Conservation (phyloP, 176 grass and related monocot species). For the Eleusine coracana region DNA sequence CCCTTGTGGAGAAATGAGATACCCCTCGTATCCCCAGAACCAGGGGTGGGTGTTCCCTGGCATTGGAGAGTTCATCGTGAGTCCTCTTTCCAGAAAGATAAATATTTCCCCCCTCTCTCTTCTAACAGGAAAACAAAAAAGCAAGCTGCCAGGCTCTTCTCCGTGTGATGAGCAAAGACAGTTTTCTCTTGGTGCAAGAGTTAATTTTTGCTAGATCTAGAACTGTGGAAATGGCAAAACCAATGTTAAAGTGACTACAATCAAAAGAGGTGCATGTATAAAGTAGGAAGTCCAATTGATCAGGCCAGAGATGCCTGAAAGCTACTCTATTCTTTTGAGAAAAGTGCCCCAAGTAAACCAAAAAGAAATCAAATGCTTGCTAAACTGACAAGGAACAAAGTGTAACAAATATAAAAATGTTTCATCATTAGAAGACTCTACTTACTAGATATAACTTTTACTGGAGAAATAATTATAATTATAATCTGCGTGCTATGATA, state of each 20-base stretch:
- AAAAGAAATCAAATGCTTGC: conserved; percentile 21
- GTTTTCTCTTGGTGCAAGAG: not conserved
- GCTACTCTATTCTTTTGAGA: conserved; percentile 3
- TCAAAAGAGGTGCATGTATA: not conserved
- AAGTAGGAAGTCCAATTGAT: not conserved
- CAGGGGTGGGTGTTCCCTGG: conserved; percentile 89
- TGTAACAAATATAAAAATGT: not conserved
- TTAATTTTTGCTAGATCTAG: not conserved
- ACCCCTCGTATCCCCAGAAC: conserved; percentile 75
- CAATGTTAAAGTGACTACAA: conserved; percentile 1
- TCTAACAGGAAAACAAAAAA: not conserved
- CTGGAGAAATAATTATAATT: not conserved
- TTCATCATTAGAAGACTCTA: not conserved
- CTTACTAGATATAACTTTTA: conserved; percentile 22
- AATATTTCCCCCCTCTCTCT: not conserved
- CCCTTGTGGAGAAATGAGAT: conserved; percentile 87
- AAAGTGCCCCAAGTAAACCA: conserved; percentile 27
- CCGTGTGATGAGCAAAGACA: conserved; percentile 37
- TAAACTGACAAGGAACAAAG: conserved; percentile 7
- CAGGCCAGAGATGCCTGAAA: not conserved
- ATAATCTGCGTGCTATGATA: conserved; percentile 76
- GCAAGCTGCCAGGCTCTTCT: not conserved
- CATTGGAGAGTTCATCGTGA: conserved; percentile 88
- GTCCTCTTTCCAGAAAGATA: conserved; percentile 28
- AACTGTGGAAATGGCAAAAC: not conserved